Conservation (phyloP, 805 yeast species). For the Suhomyces pyralidae region DNA sequence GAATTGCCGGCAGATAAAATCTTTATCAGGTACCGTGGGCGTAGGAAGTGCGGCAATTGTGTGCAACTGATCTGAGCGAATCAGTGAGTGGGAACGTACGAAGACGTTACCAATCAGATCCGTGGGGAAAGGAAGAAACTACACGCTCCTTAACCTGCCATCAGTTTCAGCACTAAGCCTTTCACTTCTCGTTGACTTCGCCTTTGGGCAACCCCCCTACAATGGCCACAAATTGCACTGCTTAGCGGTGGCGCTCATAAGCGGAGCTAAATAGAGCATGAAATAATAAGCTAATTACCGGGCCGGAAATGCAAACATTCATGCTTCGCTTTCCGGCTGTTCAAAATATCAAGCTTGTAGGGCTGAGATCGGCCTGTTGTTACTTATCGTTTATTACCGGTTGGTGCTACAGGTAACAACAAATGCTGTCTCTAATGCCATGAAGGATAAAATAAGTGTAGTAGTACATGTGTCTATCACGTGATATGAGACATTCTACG, state of each 20-base stretch:
- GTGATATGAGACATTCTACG: background rate
- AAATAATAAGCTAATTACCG: background rate
- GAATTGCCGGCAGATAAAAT: background rate
- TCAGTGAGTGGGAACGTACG: background rate
- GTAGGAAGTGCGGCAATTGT: background rate
- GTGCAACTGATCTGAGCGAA: background rate
- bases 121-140: background rate
- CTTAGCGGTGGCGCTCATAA: background rate
- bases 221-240: background rate
- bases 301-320: background rate
- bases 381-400: background rate
- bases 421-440: background rate
- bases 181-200: background rate
- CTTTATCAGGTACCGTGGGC: background rate
- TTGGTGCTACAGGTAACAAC: background rate
- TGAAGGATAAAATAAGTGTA: background rate
- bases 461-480: background rate
- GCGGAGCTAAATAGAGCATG: background rate
- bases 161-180: background rate
- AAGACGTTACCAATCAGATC: background rate
- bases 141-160: background rate
- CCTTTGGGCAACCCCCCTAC: background rate
- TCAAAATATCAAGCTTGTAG: background rate
- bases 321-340: background rate
- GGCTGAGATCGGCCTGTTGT: background rate